These are phyloP conservation scores for Verticillium isaacii DNA, from an alignment of 2,329 filamentous ascomycete genomes.

Conservation along the genomic window DNA sequence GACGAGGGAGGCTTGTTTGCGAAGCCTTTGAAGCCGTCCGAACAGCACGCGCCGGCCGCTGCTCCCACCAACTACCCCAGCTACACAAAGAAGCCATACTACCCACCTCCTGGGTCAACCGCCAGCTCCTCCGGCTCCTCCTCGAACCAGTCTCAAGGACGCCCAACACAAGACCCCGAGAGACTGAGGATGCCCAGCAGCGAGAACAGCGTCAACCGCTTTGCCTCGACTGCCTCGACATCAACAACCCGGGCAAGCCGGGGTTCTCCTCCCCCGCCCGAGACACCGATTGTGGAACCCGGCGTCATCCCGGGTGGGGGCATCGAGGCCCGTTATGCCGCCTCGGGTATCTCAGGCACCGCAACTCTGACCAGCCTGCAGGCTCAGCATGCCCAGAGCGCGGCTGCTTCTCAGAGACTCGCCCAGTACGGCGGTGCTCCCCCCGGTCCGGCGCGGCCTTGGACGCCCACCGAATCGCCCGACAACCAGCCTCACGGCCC, in stretches of 20 bases:
- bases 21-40: slow-evolving; percentile 49
- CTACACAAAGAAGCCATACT: slow-evolving; percentile 55
- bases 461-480: slow-evolving; percentile 91
- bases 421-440: slow-evolving; percentile 65
- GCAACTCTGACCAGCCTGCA: slow-evolving; percentile 73
- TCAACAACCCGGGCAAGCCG: slow-evolving; percentile 89
- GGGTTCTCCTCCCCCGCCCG: slow-evolving; percentile 90
- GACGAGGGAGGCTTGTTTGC: slow-evolving; percentile 81
- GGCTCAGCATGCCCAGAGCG: slow-evolving; percentile 58
- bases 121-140: slow-evolving; percentile 21
- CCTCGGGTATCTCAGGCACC: slow-evolving; percentile 82
- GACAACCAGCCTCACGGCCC: slow-evolving; percentile 84
- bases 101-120: slow-evolving; percentile 48
- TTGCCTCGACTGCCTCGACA: slow-evolving; percentile 80
- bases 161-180: slow-evolving; percentile 19
- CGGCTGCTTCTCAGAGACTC: slow-evolving; percentile 74
- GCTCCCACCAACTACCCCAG: slow-evolving; percentile 32
- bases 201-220: slow-evolving; percentile 53
- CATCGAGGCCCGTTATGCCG: slow-evolving; percentile 88
- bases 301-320: slow-evolving; percentile 67
- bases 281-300: slow-evolving; percentile 78
- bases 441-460: slow-evolving; percentile 59
- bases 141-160: not conserved
- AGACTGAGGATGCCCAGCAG: slow-evolving; percentile 31
- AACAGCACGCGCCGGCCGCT: slow-evolving; percentile 32